These are phyloP conservation scores for Phycomyces blakesleeanus DNA, from an alignment of 192 early-diverging fungal genomes.

Conservation along the genomic window DNA sequence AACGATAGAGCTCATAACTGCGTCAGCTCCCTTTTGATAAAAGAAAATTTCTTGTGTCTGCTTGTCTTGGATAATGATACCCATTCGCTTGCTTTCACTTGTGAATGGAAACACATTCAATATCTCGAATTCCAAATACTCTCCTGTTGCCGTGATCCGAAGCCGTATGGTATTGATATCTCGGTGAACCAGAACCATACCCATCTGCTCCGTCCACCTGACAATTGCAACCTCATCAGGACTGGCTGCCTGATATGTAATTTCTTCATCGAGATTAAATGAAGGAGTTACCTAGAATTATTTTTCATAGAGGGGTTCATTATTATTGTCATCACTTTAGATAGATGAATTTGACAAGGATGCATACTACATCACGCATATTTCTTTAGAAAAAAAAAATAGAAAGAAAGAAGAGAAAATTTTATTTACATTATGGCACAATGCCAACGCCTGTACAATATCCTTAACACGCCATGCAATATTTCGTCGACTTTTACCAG, in stretches of 20 bases:
- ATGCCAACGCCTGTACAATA: slow-evolving; percentile 80
- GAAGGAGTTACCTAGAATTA: slow-evolving; percentile 63
- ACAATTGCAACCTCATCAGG: slow-evolving; percentile 97
- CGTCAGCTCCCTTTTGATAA: slow-evolving; percentile 93
- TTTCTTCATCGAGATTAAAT: slow-evolving; percentile 50
- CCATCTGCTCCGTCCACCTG: slow-evolving; percentile 85
- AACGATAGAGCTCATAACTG: slow-evolving; percentile 84
- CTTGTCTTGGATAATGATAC: slow-evolving; percentile 77
- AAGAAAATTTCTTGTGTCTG: slow-evolving; percentile 76
- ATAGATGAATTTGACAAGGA: no score
- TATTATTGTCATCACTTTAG: no score
- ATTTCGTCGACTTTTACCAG: slow-evolving; percentile 69
- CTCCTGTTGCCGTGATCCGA: slow-evolving; percentile 48
- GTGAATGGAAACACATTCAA: slow-evolving; percentile 98
- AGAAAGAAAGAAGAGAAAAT: not conserved
- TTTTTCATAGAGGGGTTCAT: no score
- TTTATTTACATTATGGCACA: slow-evolving; percentile 90
- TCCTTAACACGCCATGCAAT: slow-evolving; percentile 84
- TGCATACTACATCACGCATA: no score
- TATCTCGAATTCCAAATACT: slow-evolving; percentile 66
- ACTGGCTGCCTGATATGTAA: slow-evolving; percentile 90
- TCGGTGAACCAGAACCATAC: slow-evolving; percentile 75
- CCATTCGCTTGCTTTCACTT: slow-evolving; percentile 97
- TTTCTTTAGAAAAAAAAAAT: slow-evolving; percentile 8
- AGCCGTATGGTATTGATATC: slow-evolving; percentile 68